Evolutionary conservation across 306 rosid species (phyloP).

Genomic region (Alnus rubra): DNA sequence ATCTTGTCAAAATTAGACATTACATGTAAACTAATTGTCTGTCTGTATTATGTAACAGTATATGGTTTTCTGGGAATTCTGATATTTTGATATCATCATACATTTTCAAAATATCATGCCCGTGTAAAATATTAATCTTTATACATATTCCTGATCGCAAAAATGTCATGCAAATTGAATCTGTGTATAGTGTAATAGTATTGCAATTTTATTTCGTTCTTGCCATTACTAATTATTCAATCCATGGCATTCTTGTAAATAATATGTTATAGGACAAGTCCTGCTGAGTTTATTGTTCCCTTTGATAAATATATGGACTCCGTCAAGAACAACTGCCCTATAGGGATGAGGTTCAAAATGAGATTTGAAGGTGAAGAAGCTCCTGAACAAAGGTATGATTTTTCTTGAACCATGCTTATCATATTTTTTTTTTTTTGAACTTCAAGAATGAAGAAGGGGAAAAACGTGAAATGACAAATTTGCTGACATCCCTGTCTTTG

Average conservation of each 20-base stretch:
- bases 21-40: neutral
- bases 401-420: neutral
- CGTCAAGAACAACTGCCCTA: slow-evolving; percentile 48
- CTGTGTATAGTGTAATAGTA: neutral
- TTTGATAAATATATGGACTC: slow-evolving; percentile 55
- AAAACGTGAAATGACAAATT: neutral
- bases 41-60: neutral
- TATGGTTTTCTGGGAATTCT: neutral
- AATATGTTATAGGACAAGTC: slow-evolving; percentile 46
- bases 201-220: neutral
- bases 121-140: neutral
- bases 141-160: neutral
- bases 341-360: slow-evolving; percentile 66
- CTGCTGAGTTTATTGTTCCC: slow-evolving; percentile 64
- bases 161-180: neutral
- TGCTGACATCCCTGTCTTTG: neutral
- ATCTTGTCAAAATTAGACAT: neutral
- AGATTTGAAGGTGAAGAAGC: slow-evolving; percentile 68
- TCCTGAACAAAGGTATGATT: slow-evolving; percentile 55
- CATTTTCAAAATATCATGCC: neutral
- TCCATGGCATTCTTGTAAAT: neutral
- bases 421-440: neutral
- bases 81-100: neutral
- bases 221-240: neutral
- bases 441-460: neutral